These are phyloP conservation scores for Fusarium albosuccineum DNA, from an alignment of 2,329 filamentous ascomycete genomes.

Conservation along the genomic window DNA sequence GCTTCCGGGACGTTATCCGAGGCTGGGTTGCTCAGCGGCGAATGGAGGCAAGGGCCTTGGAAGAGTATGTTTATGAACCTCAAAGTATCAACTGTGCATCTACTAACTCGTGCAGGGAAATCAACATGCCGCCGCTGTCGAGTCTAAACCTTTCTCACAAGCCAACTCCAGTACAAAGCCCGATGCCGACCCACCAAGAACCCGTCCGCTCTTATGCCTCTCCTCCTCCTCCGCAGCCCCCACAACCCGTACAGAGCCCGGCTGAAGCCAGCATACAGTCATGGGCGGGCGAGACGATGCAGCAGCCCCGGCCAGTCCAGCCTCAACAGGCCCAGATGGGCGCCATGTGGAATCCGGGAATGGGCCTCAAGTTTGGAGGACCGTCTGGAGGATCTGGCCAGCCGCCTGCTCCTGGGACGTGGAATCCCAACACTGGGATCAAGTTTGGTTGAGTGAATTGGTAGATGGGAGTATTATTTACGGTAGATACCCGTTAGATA, in stretches of 20 bases:
- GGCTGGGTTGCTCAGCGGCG: constrained; percentile 85
- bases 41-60: constrained; percentile 82
- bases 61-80: constrained; percentile 68
- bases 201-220: constrained; percentile 23
- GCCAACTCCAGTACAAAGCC: constrained; percentile 41
- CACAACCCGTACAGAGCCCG: constrained; percentile 43
- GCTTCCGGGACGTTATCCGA: constrained; percentile 83
- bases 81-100: constrained; percentile 11
- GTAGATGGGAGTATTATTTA: constrained; percentile 10
- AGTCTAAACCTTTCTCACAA: constrained; percentile 56
- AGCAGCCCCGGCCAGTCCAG: constrained; percentile 66
- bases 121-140: constrained; percentile 65
- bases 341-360: constrained; percentile 78
- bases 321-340: constrained; percentile 52
- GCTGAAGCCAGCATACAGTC: constrained; percentile 69
- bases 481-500: constrained; percentile 13
- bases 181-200: constrained; percentile 29
- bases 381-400: constrained; percentile 46
- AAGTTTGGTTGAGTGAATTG: constrained; percentile 60
- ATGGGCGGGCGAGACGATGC: constrained; percentile 68
- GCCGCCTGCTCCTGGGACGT: constrained; percentile 57
- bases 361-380: constrained; percentile 82
- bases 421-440: constrained; percentile 71
- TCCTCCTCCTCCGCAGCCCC: constrained; percentile 23
- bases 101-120: constrained; percentile 55